A percentile compares a stretch with the other conserved stretches of the same genome.
Conservation (phyloP, 2,329 filamentous ascomycete species). For the Chrysosporium queenslandicum region DNA sequence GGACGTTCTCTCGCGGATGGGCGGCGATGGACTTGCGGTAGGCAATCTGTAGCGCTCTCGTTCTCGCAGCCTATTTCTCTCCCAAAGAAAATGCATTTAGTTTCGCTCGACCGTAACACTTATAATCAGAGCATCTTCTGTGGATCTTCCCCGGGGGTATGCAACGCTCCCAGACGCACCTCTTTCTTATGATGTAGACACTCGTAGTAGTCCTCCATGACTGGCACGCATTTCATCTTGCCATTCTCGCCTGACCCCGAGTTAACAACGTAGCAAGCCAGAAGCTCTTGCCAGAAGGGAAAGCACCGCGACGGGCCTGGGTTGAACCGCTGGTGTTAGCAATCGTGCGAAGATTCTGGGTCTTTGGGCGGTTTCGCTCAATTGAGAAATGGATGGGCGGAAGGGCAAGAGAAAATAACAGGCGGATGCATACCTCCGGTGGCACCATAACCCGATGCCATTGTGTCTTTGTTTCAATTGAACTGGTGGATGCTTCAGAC, state of each 20-base stretch:
- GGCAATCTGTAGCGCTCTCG: slow-evolving; percentile 67
- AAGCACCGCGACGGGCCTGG: slow-evolving; percentile 74
- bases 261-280: slow-evolving; percentile 97
- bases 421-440: slow-evolving; percentile 42
- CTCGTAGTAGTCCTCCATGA: slow-evolving; percentile 95
- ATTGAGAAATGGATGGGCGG: background rate
- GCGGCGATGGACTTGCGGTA: slow-evolving; percentile 71
- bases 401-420: background rate
- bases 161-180: slow-evolving; percentile 48
- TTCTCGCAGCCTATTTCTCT: slow-evolving; percentile 58
- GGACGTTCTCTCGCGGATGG: slow-evolving; percentile 67
- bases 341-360: background rate
- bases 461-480: slow-evolving; percentile 23
- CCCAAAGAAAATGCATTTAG: background rate
- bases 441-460: slow-evolving; percentile 48
- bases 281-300: slow-evolving; percentile 98
- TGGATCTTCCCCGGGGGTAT: background rate
- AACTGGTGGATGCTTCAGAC: background rate
- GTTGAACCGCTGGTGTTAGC: background rate
- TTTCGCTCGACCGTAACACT: too few species aligned
- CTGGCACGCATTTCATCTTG: slow-evolving; percentile 76
- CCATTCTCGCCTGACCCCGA: slow-evolving; percentile 67
- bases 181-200: slow-evolving; percentile 98
- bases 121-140: too few species aligned
- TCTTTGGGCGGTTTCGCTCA: background rate